A percentile compares a stretch with the other conserved stretches of the same genome.
Evolutionary conservation across 257 asterid genomes (phyloP).

Genomic region (Ehretia macrophylla): DNA sequence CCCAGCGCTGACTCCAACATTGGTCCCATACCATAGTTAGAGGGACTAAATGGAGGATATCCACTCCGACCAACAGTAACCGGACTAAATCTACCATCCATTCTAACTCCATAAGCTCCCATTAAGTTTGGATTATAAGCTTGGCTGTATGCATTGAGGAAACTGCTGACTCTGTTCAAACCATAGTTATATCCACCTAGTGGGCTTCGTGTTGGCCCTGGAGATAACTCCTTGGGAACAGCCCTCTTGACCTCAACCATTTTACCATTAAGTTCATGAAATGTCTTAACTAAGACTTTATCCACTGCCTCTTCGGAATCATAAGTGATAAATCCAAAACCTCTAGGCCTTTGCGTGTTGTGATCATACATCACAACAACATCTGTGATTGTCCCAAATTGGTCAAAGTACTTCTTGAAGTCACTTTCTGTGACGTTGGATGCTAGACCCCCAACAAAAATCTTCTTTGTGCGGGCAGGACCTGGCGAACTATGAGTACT

Average conservation of each 20-base stretch:
- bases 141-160: conserved; percentile 44
- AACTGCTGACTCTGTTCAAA: conserved; percentile 40
- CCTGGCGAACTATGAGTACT: conserved; percentile 70
- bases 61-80: conserved; percentile 51
- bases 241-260: conserved; percentile 89
- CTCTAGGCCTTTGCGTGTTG: conserved; percentile 92
- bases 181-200: conserved; percentile 45
- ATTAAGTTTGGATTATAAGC: conserved; percentile 43
- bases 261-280: conserved; percentile 82
- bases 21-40: conserved; percentile 41
- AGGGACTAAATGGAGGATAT: conserved; percentile 53
- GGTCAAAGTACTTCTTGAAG: conserved; percentile 80
- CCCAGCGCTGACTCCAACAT: conserved; percentile 43
- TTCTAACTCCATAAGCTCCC: conserved; percentile 49
- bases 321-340: conserved; percentile 82
- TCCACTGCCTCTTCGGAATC: conserved; percentile 85
- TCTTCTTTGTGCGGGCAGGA: conserved; percentile 71
- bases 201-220: conserved; percentile 57
- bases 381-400: conserved; percentile 70
- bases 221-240: conserved; percentile 75
- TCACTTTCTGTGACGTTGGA: conserved; percentile 76
- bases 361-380: conserved; percentile 96
- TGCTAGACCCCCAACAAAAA: conserved; percentile 87
- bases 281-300: conserved; percentile 59
- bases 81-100: conserved; percentile 63